Evolutionary conservation across 1,139 yeast genomes (phyloP).

Genomic region (Debaryomyces fabryi): DNA sequence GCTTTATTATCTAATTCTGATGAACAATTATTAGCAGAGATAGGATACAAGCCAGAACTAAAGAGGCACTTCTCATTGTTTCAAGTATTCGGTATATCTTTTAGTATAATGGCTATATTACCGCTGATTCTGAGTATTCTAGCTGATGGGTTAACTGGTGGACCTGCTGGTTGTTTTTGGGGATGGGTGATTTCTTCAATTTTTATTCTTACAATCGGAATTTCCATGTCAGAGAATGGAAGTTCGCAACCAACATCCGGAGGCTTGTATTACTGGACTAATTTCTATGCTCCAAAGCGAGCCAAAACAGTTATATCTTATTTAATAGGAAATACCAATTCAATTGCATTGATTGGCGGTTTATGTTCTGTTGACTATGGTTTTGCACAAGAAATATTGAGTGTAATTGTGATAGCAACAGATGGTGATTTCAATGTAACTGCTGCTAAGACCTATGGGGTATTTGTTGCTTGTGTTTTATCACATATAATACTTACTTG

Average conservation of each 20-base stretch:
- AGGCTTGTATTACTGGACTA: constrained; percentile 64
- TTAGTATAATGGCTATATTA: constrained; percentile 54
- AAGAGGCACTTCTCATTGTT: constrained; percentile 49
- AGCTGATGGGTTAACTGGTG: constrained; percentile 40
- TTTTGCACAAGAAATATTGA: constrained; percentile 37
- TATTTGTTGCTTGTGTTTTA: constrained; percentile 37
- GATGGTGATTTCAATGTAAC: constrained; percentile 39
- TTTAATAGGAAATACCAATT: constrained; percentile 36
- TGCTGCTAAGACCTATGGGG: constrained; percentile 36
- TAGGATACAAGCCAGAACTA: constrained; percentile 57
- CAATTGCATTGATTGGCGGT: constrained; percentile 40
- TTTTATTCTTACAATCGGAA: constrained; percentile 60
- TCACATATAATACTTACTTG: constrained; percentile 34
- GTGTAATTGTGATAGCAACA: constrained; percentile 34
- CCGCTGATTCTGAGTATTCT: constrained; percentile 49
- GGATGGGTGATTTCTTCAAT: constrained; percentile 69
- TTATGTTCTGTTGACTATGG: constrained; percentile 44
- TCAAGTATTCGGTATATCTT: constrained; percentile 57
- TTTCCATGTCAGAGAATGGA: constrained; percentile 66
- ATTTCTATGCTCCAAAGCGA: constrained; percentile 38
- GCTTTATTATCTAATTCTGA: constrained; percentile 28
- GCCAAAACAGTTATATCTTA: constrained; percentile 44
- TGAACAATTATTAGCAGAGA: constrained; percentile 46
- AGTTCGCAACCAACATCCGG: constrained; percentile 76
- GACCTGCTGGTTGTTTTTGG: constrained; percentile 59